A percentile compares a stretch with the other conserved stretches of the same genome.
These are phyloP conservation scores for Mycosphaerella sp. DNA, from an alignment of 2,329 filamentous ascomycete species.

Conservation along the genomic window DNA sequence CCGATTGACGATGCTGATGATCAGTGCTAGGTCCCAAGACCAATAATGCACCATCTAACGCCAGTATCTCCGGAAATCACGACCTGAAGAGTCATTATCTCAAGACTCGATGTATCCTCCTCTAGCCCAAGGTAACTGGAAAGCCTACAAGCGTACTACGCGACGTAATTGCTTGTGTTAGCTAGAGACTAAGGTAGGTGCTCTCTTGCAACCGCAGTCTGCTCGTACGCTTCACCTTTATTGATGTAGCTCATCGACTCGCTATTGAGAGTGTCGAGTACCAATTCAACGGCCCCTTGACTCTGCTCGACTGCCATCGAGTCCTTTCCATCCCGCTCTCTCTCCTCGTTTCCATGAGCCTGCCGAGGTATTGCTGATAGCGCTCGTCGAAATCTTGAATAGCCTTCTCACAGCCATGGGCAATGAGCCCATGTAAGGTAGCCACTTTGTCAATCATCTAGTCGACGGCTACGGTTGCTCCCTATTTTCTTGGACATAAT, in stretches of 20 bases:
- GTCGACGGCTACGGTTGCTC: not conserved
- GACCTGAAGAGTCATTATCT: too few relatives aligned
- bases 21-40: too few relatives aligned
- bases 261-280: not conserved
- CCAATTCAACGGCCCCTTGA: not conserved
- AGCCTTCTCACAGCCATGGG: not conserved
- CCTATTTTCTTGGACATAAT: not conserved
- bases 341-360: not conserved
- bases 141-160: too few relatives aligned
- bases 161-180: not conserved
- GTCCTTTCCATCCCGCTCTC: not conserved
- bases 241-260: not conserved
- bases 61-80: too few relatives aligned
- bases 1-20: too few relatives aligned
- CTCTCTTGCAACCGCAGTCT: not conserved
- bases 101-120: too few relatives aligned
- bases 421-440: not conserved
- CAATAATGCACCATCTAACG: too few relatives aligned
- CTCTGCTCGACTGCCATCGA: not conserved
- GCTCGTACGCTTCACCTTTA: not conserved
- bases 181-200: too few relatives aligned
- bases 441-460: not conserved
- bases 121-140: too few relatives aligned
- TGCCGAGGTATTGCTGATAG: not conserved
- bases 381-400: conserved; percentile 5